Percentiles rank a stretch among this genome's conserved stretches.
These are phyloP conservation scores for Laguncularia racemosa DNA, from an alignment of 345 rosid genomes.

Conservation along the genomic window DNA sequence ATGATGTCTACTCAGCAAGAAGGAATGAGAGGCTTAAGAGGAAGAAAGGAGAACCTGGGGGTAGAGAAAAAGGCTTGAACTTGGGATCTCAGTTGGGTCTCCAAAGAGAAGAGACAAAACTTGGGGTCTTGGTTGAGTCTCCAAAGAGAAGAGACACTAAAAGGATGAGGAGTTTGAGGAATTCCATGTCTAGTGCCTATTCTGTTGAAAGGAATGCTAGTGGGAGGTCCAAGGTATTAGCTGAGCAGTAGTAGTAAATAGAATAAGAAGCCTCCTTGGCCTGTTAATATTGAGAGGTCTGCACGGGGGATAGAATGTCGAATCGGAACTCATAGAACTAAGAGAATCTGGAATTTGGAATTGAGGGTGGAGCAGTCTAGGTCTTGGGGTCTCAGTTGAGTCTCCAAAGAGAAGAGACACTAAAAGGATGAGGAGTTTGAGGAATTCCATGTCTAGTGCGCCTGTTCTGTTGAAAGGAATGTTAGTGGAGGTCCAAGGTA, in stretches of 20 bases:
- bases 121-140: too few species aligned
- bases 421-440: constrained; percentile 42
- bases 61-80: constrained; percentile 24
- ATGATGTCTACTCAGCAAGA: constrained; percentile 69
- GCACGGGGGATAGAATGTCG: constrained; percentile 19
- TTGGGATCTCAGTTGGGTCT: constrained; percentile 56
- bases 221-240: constrained; percentile 48
- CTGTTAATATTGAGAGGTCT: constrained; percentile 21
- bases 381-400: too few species aligned
- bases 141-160: constrained; percentile 40
- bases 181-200: constrained; percentile 37
- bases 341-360: constrained; percentile 19
- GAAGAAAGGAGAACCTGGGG: constrained; percentile 34
- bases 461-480: constrained; percentile 28
- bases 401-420: too few species aligned
- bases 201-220: constrained; percentile 24
- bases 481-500: constrained; percentile 46
- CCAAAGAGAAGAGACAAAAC: constrained; percentile 56
- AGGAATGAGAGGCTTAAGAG: constrained; percentile 78
- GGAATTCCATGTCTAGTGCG: constrained; percentile 45
- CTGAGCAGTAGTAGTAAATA: constrained; percentile 76
- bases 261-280: constrained; percentile 58
- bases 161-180: constrained; percentile 49
- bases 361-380: neutral
- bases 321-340: constrained; percentile 14